Percentiles rank a stretch among this genome's conserved stretches.
Evolutionary conservation across 176 grass and related monocot genomes (phyloP).

Genomic region (Raddia guianensis): DNA sequence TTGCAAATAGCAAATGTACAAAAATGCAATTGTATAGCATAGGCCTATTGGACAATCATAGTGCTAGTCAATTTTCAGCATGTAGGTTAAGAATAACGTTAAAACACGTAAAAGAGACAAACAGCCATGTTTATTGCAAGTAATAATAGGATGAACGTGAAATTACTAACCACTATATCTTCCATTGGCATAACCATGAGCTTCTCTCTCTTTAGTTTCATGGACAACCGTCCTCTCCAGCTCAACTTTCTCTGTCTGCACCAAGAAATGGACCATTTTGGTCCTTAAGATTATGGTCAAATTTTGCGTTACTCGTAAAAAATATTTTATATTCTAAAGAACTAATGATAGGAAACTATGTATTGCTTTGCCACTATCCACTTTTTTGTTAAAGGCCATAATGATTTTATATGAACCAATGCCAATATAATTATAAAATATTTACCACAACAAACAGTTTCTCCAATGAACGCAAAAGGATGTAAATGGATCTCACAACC

Average conservation of each 20-base stretch:
- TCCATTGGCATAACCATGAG: conserved; percentile 53
- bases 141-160: background rate
- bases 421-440: conserved; percentile 1
- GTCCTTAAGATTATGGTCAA: conserved; percentile 34
- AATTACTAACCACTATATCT: conserved; percentile 92
- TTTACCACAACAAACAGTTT: background rate
- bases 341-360: background rate
- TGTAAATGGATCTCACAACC: background rate
- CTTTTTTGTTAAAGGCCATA: background rate
- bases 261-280: conserved; percentile 41
- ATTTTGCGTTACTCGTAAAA: conserved; percentile 1
- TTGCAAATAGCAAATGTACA: background rate
- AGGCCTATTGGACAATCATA: conserved; percentile 1
- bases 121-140: background rate
- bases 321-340: background rate
- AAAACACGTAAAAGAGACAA: background rate
- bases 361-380: background rate
- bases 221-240: conserved; percentile 92
- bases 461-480: conserved; percentile 9
- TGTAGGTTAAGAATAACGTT: background rate
- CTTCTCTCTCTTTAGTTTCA: conserved; percentile 91
- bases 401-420: conserved; percentile 1
- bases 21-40: background rate
- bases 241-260: conserved; percentile 97
- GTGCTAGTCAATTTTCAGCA: background rate